Base-by-base conservation (phyloP, 176 grass and related monocot species). In the Triticum urartu region DNA sequence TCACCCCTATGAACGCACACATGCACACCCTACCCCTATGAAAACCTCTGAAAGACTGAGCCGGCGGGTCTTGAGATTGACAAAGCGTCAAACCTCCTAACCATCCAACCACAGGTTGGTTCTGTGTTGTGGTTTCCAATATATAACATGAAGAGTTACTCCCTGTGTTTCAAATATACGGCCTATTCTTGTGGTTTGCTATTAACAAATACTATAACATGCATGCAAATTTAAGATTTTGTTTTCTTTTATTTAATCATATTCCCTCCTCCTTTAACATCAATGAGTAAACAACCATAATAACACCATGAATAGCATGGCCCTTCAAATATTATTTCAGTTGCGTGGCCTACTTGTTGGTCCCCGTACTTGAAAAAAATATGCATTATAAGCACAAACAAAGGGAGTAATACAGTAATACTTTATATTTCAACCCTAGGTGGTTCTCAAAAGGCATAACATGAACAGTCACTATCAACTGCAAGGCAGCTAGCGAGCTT, bases 51-150 rank as follows among this genome's bases (percentile, higher is more conserved):
- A 52, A 52, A 17, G 48, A 52, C 48, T 52, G 48, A 18, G 48
- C 48, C 14, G 5, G 48, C 15, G 5, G 48, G 48, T 52, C 14
- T 52, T 52, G 48, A 52, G 48, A 52, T 52, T 50, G 48, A 52
- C 48, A 52, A 52, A 52, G 48, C 48, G 15, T 17, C 48, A 52
- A 52, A 52, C 48, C 48, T 52, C 15, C 48, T 17, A 52, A 18
- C 48, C 48, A 17, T 17, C 48, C 48, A 52, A 52, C 48, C 13
- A 52, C 48, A 52, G 48, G 48, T 52, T 52, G 15, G 48, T 35
- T 83, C 35, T 66, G 75, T 75, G 62, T 36, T 84, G 69, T 68
- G 68, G 36, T 80, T 75, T 45, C 30, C 11, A 30, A 60, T 32
- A 84, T 73, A 33, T n/a, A 80, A 36, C 32, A 34, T 17, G 56